Percentiles rank a stretch among this genome's conserved stretches.
phyloP scores from a whole-genome alignment of 2,329 filamentous ascomycete genomes.

The Alternaria ethzedia region DNA sequence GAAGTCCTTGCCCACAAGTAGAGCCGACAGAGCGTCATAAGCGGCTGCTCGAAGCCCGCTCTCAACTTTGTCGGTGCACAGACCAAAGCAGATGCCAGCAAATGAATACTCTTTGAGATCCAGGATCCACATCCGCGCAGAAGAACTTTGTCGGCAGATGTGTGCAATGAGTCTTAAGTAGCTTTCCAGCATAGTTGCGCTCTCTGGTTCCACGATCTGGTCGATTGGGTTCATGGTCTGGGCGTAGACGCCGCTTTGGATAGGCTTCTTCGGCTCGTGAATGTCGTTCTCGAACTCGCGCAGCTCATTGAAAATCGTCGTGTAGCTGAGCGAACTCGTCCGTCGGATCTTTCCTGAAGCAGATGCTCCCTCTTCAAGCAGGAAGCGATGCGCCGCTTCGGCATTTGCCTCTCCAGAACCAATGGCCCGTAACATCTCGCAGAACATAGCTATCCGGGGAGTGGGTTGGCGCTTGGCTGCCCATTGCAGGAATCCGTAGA shows the following conservation, averaged over 20 bases:
- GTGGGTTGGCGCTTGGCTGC: conserved; percentile 94
- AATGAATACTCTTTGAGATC: conserved; percentile 71
- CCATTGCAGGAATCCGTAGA: conserved; percentile 96
- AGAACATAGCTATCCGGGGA: conserved; percentile 94
- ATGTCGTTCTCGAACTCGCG: conserved; percentile 82
- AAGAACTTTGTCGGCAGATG: conserved; percentile 74
- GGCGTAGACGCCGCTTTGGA: conserved; percentile 62
- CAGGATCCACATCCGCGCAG: conserved; percentile 76
- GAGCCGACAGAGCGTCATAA: conserved; percentile 76
- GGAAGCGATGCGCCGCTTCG: conserved; percentile 82
- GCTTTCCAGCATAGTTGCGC: conserved; percentile 93
- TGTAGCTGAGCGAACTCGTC: conserved; percentile 86
- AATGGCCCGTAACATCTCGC: conserved; percentile 91
- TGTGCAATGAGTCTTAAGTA: conserved; percentile 89
- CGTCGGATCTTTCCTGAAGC: conserved; percentile 79
- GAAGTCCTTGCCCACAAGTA: conserved; percentile 76
- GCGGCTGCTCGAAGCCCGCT: conserved; percentile 81
- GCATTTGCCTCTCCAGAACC: conserved; percentile 84
- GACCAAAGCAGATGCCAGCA: conserved; percentile 74
- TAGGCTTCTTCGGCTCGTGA: conserved; percentile 71
- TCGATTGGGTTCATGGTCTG: conserved; percentile 45
- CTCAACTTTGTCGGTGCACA: conserved; percentile 79
- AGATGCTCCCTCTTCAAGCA: conserved; percentile 78
- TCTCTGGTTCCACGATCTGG: conserved; percentile 84
- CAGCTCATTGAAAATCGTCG: conserved; percentile 89